Percentiles rank a stretch among this genome's conserved stretches.
These are phyloP conservation scores for Geotrichum siamense DNA, from an alignment of 1,139 yeast species.

Conservation along the genomic window DNA sequence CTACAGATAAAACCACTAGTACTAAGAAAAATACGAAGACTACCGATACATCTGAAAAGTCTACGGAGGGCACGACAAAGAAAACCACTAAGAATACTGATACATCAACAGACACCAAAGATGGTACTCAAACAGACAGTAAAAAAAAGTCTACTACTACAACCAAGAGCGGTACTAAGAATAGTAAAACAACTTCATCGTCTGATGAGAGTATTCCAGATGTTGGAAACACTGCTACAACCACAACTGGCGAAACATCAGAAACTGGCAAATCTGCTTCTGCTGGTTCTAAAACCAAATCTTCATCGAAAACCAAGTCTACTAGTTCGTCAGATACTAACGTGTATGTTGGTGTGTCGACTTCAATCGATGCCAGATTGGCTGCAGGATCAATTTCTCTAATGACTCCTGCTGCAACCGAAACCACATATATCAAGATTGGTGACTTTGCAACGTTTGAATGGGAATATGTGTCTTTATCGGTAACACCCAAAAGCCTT, in stretches of 20 bases:
- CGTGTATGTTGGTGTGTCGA: slow-evolving; percentile 15
- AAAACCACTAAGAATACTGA: slow-evolving; percentile 2
- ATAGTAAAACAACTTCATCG: slow-evolving; percentile 2
- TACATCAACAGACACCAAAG: background rate
- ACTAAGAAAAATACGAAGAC: background rate
- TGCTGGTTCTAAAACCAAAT: slow-evolving; percentile 5
- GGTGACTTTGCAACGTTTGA: slow-evolving; percentile 38
- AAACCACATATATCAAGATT: slow-evolving; percentile 35
- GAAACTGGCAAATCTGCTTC: slow-evolving; percentile 6
- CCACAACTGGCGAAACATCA: background rate
- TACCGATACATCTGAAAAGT: slow-evolving; percentile 1
- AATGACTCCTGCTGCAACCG: slow-evolving; percentile 33
- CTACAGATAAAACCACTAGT: slow-evolving; percentile 4
- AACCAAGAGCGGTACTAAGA: slow-evolving; percentile 3
- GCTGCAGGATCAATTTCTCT: slow-evolving; percentile 37
- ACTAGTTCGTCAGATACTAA: slow-evolving; percentile 11
- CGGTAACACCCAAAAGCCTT: slow-evolving; percentile 34
- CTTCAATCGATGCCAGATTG: slow-evolving; percentile 31
- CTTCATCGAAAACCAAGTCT: slow-evolving; percentile 14
- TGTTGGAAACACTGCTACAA: slow-evolving; percentile 9
- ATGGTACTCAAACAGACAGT: background rate
- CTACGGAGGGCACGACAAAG: background rate
- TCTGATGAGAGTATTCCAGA: slow-evolving; percentile 11
- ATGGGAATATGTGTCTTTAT: slow-evolving; percentile 37
- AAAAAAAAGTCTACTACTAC: slow-evolving; percentile 1